Evolutionary conservation across 2,329 filamentous ascomycete species (phyloP).

Genomic region (Westerdykella aurantiaca): DNA sequence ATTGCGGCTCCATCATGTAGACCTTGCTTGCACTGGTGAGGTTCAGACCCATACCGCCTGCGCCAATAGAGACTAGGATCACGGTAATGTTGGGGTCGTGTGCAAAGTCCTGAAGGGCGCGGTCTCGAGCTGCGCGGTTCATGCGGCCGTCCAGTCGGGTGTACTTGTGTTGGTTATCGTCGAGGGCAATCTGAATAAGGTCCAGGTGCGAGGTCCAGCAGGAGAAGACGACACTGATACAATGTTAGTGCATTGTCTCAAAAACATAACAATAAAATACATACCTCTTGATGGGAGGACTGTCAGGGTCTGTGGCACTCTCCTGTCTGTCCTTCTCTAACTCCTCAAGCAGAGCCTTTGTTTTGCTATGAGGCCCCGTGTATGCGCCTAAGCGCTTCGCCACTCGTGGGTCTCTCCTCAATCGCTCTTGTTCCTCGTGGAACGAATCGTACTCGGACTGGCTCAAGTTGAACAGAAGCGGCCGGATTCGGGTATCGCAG

Average conservation of each 20-base stretch:
- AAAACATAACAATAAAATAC: neutral
- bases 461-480: slow-evolving; percentile 63
- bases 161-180: slow-evolving; percentile 59
- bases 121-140: slow-evolving; percentile 65
- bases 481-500: slow-evolving; percentile 60
- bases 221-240: slow-evolving; percentile 73
- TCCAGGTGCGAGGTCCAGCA: slow-evolving; percentile 95
- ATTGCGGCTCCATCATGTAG: slow-evolving; percentile 98
- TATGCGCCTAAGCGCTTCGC: slow-evolving; percentile 64
- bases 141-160: slow-evolving; percentile 89
- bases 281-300: slow-evolving; percentile 70
- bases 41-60: slow-evolving; percentile 87
- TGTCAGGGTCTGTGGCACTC: slow-evolving; percentile 55
- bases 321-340: slow-evolving; percentile 60
- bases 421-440: slow-evolving; percentile 53
- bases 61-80: slow-evolving; percentile 86
- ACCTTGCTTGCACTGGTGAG: slow-evolving; percentile 79
- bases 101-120: slow-evolving; percentile 72
- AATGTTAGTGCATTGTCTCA: slow-evolving; percentile 6
- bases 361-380: slow-evolving; percentile 86
- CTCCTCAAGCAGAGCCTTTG: slow-evolving; percentile 70
- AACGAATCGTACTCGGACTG: slow-evolving; percentile 50
- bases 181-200: slow-evolving; percentile 77
- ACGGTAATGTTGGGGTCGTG: slow-evolving; percentile 66
- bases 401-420: slow-evolving; percentile 47